These are phyloP conservation scores for Wickerhamia fluorescens DNA, from an alignment of 805 yeast species.

Conservation along the genomic window DNA sequence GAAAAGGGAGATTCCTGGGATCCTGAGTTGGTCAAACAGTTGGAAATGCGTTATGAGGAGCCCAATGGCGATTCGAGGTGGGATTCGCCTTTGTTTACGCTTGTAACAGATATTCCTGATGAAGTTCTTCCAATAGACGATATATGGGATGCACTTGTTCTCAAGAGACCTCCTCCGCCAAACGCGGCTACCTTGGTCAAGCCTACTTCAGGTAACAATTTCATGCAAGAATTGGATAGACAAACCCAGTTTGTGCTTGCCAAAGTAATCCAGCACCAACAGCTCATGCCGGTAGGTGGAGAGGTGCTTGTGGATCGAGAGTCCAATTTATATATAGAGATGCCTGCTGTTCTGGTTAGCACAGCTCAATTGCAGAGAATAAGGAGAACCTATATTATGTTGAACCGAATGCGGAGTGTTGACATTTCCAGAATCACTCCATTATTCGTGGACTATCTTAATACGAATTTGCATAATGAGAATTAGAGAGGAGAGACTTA, in stretches of 20 bases:
- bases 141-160: slow-evolving; percentile 55
- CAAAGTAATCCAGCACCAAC: slow-evolving; percentile 57
- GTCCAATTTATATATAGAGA: slow-evolving; percentile 42
- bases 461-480: slow-evolving; percentile 47
- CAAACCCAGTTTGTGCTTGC: slow-evolving; percentile 60
- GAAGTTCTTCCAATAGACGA: slow-evolving; percentile 54
- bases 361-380: slow-evolving; percentile 77
- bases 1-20: slow-evolving; percentile 50
- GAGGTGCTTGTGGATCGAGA: slow-evolving; percentile 40
- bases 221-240: slow-evolving; percentile 69
- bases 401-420: slow-evolving; percentile 73
- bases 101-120: slow-evolving; percentile 47
- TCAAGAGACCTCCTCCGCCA: slow-evolving; percentile 62
- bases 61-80: slow-evolving; percentile 81
- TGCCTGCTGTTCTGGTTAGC: slow-evolving; percentile 59
- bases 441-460: slow-evolving; percentile 72
- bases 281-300: slow-evolving; percentile 43
- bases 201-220: slow-evolving; percentile 71
- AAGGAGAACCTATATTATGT: slow-evolving; percentile 72
- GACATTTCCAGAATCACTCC: slow-evolving; percentile 62
- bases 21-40: slow-evolving; percentile 52
- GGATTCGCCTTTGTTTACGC: slow-evolving; percentile 86
- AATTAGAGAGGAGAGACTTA: too few relatives aligned
- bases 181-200: slow-evolving; percentile 80
- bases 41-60: slow-evolving; percentile 86